Percentiles rank a stretch among this genome's conserved stretches.
Conservation (phyloP, 495 filamentous ascomycete species). For the Podospora comata region DNA sequence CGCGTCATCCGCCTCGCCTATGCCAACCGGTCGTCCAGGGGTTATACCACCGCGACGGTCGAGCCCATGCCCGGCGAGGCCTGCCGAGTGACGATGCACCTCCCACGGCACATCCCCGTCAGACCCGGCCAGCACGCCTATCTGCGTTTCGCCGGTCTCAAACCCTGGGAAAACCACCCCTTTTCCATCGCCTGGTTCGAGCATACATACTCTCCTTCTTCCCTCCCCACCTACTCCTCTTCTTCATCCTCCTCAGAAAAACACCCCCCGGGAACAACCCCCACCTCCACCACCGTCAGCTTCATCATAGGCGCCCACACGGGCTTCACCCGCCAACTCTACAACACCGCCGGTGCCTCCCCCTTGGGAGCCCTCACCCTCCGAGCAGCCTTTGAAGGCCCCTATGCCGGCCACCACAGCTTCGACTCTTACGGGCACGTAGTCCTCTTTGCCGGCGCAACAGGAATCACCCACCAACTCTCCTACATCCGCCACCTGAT, state of each 20-base stretch:
- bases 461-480: constrained; percentile 92
- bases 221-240: constrained; percentile 25
- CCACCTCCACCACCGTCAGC: constrained; percentile 41
- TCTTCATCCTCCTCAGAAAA: constrained; percentile 34
- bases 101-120: constrained; percentile 74
- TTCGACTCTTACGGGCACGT: constrained; percentile 88
- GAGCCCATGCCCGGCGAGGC: constrained; percentile 80
- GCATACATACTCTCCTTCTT: constrained; percentile 28
- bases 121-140: constrained; percentile 85
- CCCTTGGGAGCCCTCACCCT: constrained; percentile 30
- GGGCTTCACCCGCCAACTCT: constrained; percentile 83
- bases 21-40: constrained; percentile 60
- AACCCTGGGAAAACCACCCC: constrained; percentile 82
- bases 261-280: constrained; percentile 22
- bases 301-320: constrained; percentile 81
- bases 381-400: constrained; percentile 68
- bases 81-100: constrained; percentile 72
- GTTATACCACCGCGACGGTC: constrained; percentile 67
- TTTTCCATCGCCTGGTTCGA: constrained; percentile 89
- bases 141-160: constrained; percentile 73
- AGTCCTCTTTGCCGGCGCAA: constrained; percentile 85
- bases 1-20: constrained; percentile 68
- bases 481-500: constrained; percentile 83
- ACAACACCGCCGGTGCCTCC: constrained; percentile 43
- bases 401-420: constrained; percentile 77